A percentile compares a stretch with the other conserved stretches of the same genome.
Evolutionary conservation across 352 stramenopile genomes (phyloP).

Genomic region (Globisporangium iwayamae): DNA sequence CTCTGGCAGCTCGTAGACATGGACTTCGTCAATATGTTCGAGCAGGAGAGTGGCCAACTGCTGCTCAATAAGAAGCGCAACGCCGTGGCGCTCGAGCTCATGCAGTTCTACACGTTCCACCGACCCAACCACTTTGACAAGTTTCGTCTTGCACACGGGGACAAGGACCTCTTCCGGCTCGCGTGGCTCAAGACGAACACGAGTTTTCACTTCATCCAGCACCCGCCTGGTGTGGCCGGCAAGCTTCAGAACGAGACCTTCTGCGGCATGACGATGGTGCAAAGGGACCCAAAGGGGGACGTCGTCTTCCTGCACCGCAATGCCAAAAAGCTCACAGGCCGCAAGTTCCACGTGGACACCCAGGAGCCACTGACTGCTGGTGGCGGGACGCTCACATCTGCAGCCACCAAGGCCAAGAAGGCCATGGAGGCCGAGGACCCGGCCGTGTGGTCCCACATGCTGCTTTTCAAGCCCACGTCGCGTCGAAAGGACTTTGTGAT

Average conservation of each 20-base stretch:
- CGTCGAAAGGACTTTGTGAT: slow-evolving; percentile 43
- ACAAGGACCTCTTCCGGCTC: slow-evolving; percentile 60
- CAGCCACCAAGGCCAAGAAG: neutral
- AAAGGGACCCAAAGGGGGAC: slow-evolving; percentile 23
- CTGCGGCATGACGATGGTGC: slow-evolving; percentile 54
- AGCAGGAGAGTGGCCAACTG: slow-evolving; percentile 66
- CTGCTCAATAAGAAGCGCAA: slow-evolving; percentile 40
- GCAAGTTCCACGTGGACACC: slow-evolving; percentile 9
- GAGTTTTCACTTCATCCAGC: slow-evolving; percentile 49
- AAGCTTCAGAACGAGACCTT: slow-evolving; percentile 36
- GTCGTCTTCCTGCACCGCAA: slow-evolving; percentile 60
- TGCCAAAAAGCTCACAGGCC: slow-evolving; percentile 35
- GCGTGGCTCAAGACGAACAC: slow-evolving; percentile 50
- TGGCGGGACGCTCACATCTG: neutral
- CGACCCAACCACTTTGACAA: slow-evolving; percentile 37
- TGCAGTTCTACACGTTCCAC: slow-evolving; percentile 45
- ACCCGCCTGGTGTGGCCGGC: slow-evolving; percentile 36
- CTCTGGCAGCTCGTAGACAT: slow-evolving; percentile 56
- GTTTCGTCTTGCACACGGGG: slow-evolving; percentile 38
- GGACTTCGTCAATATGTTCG: slow-evolving; percentile 60
- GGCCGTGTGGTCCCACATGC: slow-evolving; percentile 64
- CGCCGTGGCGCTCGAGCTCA: slow-evolving; percentile 28
- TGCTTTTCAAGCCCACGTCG: slow-evolving; percentile 53
- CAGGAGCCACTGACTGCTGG: neutral
- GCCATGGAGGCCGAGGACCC: slow-evolving; percentile 31